Evolutionary conservation across 208 protist genomes (phyloP), one percentile per base, ranked within the genome.

Genomic region (Lotmaria passim): DNA sequence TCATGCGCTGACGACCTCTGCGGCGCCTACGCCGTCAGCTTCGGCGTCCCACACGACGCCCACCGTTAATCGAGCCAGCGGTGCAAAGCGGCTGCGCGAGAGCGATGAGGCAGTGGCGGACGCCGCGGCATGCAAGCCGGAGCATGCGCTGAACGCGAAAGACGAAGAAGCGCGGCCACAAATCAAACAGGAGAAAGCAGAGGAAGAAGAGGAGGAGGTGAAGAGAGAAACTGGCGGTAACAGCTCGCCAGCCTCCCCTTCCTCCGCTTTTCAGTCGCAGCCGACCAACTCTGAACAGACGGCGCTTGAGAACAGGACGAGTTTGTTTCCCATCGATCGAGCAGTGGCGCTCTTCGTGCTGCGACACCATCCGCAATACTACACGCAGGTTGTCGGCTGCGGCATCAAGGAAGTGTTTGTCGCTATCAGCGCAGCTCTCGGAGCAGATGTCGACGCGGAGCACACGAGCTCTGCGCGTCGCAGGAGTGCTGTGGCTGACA

Each of bases 281-380:
- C 56, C 24, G 33, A 17, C 48, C 3, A 14, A 24, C 41, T 6
- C 15, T 3, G 1, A 23, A 23, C 1, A n/a, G 21, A 11, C 19
- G 17, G 19, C n/a, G 2, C 14, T 52, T 14, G 44, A 52, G 28
- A 24, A 51, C 14, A 70, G 76, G 12, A 90, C 87, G 21, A 73
- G 61, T 30, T 55, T 93, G 31, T 90, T 79, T 53, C 59, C 82
- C 1, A 58, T 84, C 17, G 87, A 93, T 64, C 76, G 69, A 7
- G 73, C 71, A 0, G 71, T 81, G 3, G 61, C 77, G 12, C 60
- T 83, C 24, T 87, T 80, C 53, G 84, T 93, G 0, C 46, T 90
- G 57, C 79, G 83, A 12, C 87, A 93, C 57, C 87, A 93, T 64
- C 85, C 85, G 15, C 78, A 85, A 28, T 93, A 87, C 61, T 81